These are phyloP conservation scores for Striga hermonthica DNA, from an alignment of 305 asterid species.

Conservation along the genomic window DNA sequence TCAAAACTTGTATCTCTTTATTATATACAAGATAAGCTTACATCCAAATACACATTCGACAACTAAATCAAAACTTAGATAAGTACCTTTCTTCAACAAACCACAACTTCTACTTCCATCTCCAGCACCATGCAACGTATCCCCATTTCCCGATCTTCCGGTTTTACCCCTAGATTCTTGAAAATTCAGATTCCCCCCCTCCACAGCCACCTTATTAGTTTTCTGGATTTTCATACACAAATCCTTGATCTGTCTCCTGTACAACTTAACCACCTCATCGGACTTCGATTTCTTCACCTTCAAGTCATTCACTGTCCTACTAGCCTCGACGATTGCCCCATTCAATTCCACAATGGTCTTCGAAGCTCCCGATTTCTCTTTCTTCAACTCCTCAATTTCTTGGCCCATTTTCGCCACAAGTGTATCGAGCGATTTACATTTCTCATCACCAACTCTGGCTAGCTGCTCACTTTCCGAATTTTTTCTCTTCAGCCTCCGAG, in stretches of 20 bases:
- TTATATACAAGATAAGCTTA: too few species aligned
- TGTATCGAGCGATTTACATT: slow-evolving; percentile 6
- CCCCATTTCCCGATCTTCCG: slow-evolving; percentile 1
- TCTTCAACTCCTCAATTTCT: slow-evolving; percentile 16
- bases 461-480: slow-evolving; percentile 21
- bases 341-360: neutral
- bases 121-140: neutral
- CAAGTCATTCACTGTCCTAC: slow-evolving; percentile 21
- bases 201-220: neutral
- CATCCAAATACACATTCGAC: too few species aligned
- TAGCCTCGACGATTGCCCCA: slow-evolving; percentile 1
- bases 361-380: slow-evolving; percentile 7
- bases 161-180: neutral
- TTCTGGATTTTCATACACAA: slow-evolving; percentile 19
- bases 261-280: slow-evolving; percentile 16
- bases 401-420: neutral
- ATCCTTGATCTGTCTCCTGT: slow-evolving; percentile 21
- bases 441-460: neutral
- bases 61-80: too few species aligned
- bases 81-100: slow-evolving; percentile 33
- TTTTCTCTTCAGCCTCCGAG: neutral
- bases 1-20: too few species aligned
- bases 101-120: slow-evolving; percentile 21
- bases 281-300: slow-evolving; percentile 21
- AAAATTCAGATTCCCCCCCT: slow-evolving; percentile 4